Base-by-base conservation (phyloP, 352 stramenopile species). In the Phytopythium vexans region DNA sequence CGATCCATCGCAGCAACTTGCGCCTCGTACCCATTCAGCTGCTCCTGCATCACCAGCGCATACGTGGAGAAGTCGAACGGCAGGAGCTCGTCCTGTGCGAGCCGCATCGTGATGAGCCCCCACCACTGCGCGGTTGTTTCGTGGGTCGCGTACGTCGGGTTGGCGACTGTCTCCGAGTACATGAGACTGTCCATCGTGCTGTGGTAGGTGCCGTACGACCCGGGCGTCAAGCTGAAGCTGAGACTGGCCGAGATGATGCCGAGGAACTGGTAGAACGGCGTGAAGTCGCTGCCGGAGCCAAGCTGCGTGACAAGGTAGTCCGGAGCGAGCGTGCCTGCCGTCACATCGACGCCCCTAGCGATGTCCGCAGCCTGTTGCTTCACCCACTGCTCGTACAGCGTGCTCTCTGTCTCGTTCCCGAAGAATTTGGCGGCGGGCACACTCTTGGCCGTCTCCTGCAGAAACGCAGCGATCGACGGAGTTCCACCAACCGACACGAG, bases 101-200 rank as follows among this genome's bases (percentile, higher is more conserved):
- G 55, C 14, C 70, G 66, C 37, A 89, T 61, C 4, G 67, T 69
- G 41, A 88, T 52, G 14, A 86, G 52, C 8, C 71, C 75, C 67
- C 78, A 86, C 51, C 85, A 74, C 31, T 67, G 60, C 8, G 74
- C 48, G 41, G 69, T 64, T 40, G 67, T 70, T 4, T 56, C 56
- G 53, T 88, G 71, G 12, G 71, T 71, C 16, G 48, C 54, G 58
- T 77, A 89, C 27, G 64, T 49, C 46, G 79, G 77, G 49, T 90
- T 77, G 7, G 57, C 77, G 33, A 80, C 49, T 10, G 49, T 80
- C 34, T 88, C 75, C 41, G 85, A 59, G 56, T 80, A 95, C 51
- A 62, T 66, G 48, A 92, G 73, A 35, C 66, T 89, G 66, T 95
- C 84, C 68, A 92, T 95, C 21, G 86, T 81, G 49, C 66, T 87